Evolutionary conservation across 2,329 filamentous ascomycete species (phyloP).

Genomic region (Colletotrichum tofieldiae): DNA sequence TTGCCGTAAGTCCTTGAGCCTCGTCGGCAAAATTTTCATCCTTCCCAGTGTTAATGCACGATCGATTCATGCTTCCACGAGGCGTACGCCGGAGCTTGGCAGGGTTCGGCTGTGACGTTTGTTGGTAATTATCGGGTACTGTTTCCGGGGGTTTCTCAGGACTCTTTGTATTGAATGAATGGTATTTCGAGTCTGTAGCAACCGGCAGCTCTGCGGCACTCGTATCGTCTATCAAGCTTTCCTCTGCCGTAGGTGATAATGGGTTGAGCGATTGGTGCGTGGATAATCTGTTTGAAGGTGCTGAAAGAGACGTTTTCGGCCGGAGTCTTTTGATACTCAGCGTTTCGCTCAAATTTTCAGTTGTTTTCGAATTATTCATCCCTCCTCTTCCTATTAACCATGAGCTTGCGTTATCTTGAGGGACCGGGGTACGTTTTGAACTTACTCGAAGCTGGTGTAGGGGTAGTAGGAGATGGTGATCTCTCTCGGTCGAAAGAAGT

Average conservation of each 20-base stretch:
- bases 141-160: neutral
- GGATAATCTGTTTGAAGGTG: slow-evolving; percentile 36
- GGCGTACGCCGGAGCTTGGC: neutral
- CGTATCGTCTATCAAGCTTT: slow-evolving; percentile 44
- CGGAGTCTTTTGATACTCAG: slow-evolving; percentile 41
- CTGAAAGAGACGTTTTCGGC: slow-evolving; percentile 43
- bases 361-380: slow-evolving; percentile 14
- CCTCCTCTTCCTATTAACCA: slow-evolving; percentile 32
- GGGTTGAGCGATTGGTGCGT: slow-evolving; percentile 41
- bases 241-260: slow-evolving; percentile 52
- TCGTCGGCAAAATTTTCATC: neutral
- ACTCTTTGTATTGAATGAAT: neutral
- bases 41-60: neutral
- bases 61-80: neutral
- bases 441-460: slow-evolving; percentile 51
- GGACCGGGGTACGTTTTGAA: slow-evolving; percentile 3
- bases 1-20: too few species aligned
- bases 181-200: neutral
- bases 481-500: slow-evolving; percentile 45
- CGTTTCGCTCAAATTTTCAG: slow-evolving; percentile 28
- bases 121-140: neutral
- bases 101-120: neutral
- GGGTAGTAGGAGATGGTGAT: slow-evolving; percentile 57
- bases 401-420: slow-evolving; percentile 30
- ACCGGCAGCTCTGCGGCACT: neutral